A percentile compares a stretch with the other conserved stretches of the same genome.
Conservation (phyloP, 495 filamentous ascomycete genomes). For the Hyaloscypha hepaticicola region DNA sequence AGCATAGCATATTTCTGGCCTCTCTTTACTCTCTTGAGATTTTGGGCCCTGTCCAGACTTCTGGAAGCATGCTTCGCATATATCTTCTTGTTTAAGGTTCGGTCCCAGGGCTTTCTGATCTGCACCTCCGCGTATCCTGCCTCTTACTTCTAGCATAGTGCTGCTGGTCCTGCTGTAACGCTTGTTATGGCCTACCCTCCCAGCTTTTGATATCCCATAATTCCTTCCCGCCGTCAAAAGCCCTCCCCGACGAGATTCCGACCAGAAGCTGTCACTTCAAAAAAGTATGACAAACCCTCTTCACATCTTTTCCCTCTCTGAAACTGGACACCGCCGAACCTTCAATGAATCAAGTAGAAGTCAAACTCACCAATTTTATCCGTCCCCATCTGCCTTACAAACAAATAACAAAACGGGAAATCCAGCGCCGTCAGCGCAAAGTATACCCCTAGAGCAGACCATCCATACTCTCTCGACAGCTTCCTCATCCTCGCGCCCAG, state of each 20-base stretch:
- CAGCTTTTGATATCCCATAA: not conserved
- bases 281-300: not conserved
- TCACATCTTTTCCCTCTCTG: not conserved
- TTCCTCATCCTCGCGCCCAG: conserved; percentile 71
- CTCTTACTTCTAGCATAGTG: too few species aligned
- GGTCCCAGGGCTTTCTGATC: too few species aligned
- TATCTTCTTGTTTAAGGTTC: too few species aligned
- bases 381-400: conserved; percentile 77
- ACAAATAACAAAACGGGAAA: conserved; percentile 91
- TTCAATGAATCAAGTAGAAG: conserved; percentile 6
- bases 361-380: conserved; percentile 70
- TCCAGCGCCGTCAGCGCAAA: conserved; percentile 78
- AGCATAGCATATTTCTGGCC: too few species aligned
- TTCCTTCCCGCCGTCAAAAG: too few species aligned
- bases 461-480: conserved; percentile 92
- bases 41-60: too few species aligned
- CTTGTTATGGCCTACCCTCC: too few species aligned
- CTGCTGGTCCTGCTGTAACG: too few species aligned
- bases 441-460: conserved; percentile 91
- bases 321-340: not conserved
- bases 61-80: too few species aligned
- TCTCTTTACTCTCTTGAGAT: too few species aligned
- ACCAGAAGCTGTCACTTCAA: not conserved
- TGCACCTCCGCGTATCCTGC: too few species aligned
- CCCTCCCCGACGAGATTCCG: not conserved